A percentile compares a stretch with the other conserved stretches of the same genome.
phyloP scores from a whole-genome alignment of 768 basidiomycete genomes.

The Podaxis mareebaensis region DNA sequence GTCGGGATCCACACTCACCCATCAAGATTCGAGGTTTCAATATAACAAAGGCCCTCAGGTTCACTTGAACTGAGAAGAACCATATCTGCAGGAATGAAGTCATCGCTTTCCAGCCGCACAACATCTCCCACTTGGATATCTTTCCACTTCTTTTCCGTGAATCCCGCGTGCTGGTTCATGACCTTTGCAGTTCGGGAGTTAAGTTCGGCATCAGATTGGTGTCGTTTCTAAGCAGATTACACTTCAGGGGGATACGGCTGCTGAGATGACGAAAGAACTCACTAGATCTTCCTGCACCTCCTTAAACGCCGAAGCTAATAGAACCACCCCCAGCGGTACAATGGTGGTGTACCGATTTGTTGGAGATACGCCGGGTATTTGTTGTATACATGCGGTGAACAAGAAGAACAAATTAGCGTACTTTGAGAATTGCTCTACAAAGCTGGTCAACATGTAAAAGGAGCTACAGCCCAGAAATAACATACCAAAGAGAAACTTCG shows the following conservation, averaged over 20 bases:
- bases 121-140: slow-evolving; percentile 91
- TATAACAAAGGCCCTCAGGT: slow-evolving; percentile 96
- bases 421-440: slow-evolving; percentile 94
- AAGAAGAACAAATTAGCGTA: slow-evolving; percentile 99
- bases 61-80: slow-evolving; percentile 87
- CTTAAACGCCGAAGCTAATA: slow-evolving; percentile 94
- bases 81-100: slow-evolving; percentile 96
- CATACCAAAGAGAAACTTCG: slow-evolving; percentile 90
- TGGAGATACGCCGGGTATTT: slow-evolving; percentile 97
- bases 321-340: slow-evolving; percentile 81
- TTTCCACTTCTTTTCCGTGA: slow-evolving; percentile 82
- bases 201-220: slow-evolving; percentile 90
- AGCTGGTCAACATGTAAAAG: slow-evolving; percentile 15
- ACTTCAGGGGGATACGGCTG: neutral
- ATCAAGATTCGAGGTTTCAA: slow-evolving; percentile 97
- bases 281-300: slow-evolving; percentile 94
- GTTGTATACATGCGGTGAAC: slow-evolving; percentile 96
- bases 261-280: slow-evolving; percentile 29
- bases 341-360: slow-evolving; percentile 96
- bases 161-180: slow-evolving; percentile 61
- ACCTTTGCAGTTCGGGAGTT: slow-evolving; percentile 84
- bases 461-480: neutral
- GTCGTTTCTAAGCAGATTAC: slow-evolving; percentile 74
- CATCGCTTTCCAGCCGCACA: slow-evolving; percentile 85
- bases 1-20: slow-evolving; percentile 54